phyloP scores from a whole-genome alignment of 805 yeast species.

The Kodamaea laetipori region DNA sequence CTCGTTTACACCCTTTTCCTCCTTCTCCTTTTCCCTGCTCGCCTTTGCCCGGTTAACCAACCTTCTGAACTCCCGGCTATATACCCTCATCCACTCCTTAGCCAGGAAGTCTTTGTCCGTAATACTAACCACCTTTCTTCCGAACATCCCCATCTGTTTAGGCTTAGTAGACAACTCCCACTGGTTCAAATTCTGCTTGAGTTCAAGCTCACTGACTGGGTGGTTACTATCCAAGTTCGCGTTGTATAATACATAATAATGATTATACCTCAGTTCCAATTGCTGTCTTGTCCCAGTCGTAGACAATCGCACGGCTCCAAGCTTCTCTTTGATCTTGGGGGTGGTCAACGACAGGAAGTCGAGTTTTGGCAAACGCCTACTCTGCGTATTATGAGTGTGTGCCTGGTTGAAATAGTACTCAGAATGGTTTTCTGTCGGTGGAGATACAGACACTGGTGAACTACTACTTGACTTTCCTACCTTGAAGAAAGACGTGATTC shows the following conservation, averaged over 20 bases:
- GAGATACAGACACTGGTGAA: slow-evolving; percentile 7
- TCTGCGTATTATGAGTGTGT: slow-evolving; percentile 28
- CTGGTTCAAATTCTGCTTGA: slow-evolving; percentile 57
- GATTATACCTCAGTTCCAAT: slow-evolving; percentile 71
- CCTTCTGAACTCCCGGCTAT: slow-evolving; percentile 41
- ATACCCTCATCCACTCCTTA: slow-evolving; percentile 43
- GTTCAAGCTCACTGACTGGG: slow-evolving; percentile 59
- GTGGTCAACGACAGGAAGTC: slow-evolving; percentile 63
- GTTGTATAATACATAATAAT: slow-evolving; percentile 76
- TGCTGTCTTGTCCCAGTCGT: slow-evolving; percentile 62
- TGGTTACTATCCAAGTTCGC: slow-evolving; percentile 73
- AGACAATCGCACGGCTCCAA: slow-evolving; percentile 56
- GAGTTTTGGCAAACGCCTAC: slow-evolving; percentile 57
- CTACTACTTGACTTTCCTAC: slow-evolving; percentile 8
- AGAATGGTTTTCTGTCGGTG: slow-evolving; percentile 18
- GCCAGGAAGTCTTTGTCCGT: slow-evolving; percentile 51
- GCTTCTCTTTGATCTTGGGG: slow-evolving; percentile 60
- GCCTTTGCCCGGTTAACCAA: slow-evolving; percentile 40
- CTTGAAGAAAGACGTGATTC: slow-evolving; percentile 37
- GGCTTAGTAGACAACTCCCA: slow-evolving; percentile 55
- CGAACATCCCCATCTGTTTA: slow-evolving; percentile 9
- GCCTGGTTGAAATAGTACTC: slow-evolving; percentile 35
- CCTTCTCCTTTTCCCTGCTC: slow-evolving; percentile 1
- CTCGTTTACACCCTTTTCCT: neutral
- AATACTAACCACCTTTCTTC: slow-evolving; percentile 24